Evolutionary conservation across 257 asterid genomes (phyloP).

Genomic region (Cordia subcordata): DNA sequence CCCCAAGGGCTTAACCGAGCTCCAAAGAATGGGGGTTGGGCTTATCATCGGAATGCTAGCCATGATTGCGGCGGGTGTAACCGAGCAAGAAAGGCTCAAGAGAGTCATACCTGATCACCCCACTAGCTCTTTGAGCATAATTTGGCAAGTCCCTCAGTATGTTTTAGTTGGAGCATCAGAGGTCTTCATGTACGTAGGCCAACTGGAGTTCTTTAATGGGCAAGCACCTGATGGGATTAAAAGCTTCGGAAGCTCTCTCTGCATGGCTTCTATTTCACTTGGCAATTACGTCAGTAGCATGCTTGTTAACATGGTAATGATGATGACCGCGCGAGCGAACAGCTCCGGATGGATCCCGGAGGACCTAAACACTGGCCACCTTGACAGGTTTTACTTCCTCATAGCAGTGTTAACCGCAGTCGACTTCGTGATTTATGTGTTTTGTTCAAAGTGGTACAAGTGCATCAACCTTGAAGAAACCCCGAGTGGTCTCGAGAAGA

Average conservation of each 20-base stretch:
- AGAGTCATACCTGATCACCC: constrained; percentile 26
- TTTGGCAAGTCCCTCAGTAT: constrained; percentile 79
- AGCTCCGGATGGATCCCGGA: constrained; percentile 69
- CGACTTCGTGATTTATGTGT: constrained; percentile 42
- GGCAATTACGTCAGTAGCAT: constrained; percentile 70
- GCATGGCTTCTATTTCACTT: constrained; percentile 76
- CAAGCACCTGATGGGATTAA: constrained; percentile 85
- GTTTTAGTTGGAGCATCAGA: constrained; percentile 75
- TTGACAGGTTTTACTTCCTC: constrained; percentile 62
- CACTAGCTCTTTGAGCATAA: constrained; percentile 41
- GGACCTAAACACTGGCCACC: constrained; percentile 49
- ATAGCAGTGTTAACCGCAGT: constrained; percentile 40
- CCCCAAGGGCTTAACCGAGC: constrained; percentile 63
- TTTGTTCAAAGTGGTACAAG: constrained; percentile 58
- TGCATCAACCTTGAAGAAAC: constrained; percentile 13
- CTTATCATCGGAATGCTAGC: constrained; percentile 59
- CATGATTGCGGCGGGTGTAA: constrained; percentile 60
- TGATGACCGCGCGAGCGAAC: constrained; percentile 30
- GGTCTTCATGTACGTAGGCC: constrained; percentile 82
- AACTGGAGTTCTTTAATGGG: constrained; percentile 64
- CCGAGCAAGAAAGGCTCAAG: constrained; percentile 41
- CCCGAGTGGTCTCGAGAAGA: neutral
- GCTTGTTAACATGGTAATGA: constrained; percentile 61
- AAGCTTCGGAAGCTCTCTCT: constrained; percentile 70
- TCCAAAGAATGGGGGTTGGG: constrained; percentile 84